Conservation (phyloP, 1,284 basidiomycete genomes). For the Puccinia polysora region DNA sequence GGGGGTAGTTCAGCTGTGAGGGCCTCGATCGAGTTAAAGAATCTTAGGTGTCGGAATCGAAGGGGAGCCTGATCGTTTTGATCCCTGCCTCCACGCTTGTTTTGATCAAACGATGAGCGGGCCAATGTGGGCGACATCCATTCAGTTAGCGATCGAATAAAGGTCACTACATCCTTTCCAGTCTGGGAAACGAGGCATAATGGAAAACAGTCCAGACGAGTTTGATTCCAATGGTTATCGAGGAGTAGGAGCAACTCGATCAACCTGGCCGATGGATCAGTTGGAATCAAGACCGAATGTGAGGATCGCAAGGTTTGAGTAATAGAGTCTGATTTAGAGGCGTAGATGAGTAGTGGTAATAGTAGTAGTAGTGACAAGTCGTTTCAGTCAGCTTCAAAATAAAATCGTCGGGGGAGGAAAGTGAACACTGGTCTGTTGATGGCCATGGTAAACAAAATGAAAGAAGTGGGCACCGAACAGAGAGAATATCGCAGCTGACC, state of each 20-base stretch:
- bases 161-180: conserved; percentile 87
- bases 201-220: conserved; percentile 60
- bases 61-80: conserved; percentile 24
- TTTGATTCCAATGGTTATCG: conserved; percentile 96
- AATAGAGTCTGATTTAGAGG: conserved; percentile 64
- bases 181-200: conserved; percentile 87
- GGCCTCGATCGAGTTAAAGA: conserved; percentile 76
- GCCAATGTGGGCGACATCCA: conserved; percentile 74
- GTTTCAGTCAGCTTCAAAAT: conserved; percentile 34
- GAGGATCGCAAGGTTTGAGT: conserved; percentile 72
- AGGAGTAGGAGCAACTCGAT: conserved; percentile 89
- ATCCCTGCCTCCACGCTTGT: conserved; percentile 4
- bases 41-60: conserved; percentile 66
- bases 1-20: conserved; percentile 65
- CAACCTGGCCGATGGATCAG: conserved; percentile 86
- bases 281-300: conserved; percentile 74
- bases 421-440: too few relatives aligned
- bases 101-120: conserved; percentile 19
- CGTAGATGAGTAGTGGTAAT: conserved; percentile 45
- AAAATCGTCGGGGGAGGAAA: too few relatives aligned
- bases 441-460: background rate
- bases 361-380: conserved; percentile 36
- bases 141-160: conserved; percentile 95
- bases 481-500: conserved; percentile 60
- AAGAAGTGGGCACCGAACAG: background rate